Base-by-base conservation (phyloP, 257 asterid genomes). In the Vinca minor region DNA sequence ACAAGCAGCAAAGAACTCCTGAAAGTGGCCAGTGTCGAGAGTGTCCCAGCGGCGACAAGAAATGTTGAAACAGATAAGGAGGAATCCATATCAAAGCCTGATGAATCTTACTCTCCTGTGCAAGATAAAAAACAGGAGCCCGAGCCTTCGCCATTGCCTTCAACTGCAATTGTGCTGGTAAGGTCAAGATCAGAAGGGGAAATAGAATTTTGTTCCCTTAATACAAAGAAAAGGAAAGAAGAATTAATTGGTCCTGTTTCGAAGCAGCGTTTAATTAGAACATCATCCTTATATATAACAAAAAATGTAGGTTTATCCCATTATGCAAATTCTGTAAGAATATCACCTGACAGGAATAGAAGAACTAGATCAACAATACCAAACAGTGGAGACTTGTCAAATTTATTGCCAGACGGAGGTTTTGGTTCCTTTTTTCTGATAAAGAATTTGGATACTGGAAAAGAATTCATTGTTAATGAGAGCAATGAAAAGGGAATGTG, bases 111-210 rank as follows among this genome's bases (percentile, higher is more conserved):
- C 15, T 62, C 73, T 10, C 42, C 18, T 34, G 7, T 7, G 38
- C 11, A n/a, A 32, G 76, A 68, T 62, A 3, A 77, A 10, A 76
- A 75, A 50, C 70, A 29, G 53, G 66, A 44, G 26, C n/a, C 60
- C 1, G 61, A 50, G 4, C 26, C 62, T 11, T 64, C 58, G 10
- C 17, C 70, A 1, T 20, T 56, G 25, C 59, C 79, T 64, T 69
- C 83, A 2, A 62, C 69, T 38, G 59, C 75, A 23, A 58, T 71
- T 56, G 55, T 76, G 68, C 71, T 85, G 21, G 84, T 79, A 44
- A 75, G 99, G 73, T 89, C 97, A n/a, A 78, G 96, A 72, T 93
- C 99, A 6, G 97, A 87, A 62, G 84, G 96, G 14, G 99, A 93
- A 55, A 85, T 93, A 21, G 81, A 74, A 2, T 67, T 65, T 0